Evolutionary conservation across 78 protist species (phyloP), one percentile per base, ranked within the genome.

Genomic region (Cavenderia fasciculata): DNA sequence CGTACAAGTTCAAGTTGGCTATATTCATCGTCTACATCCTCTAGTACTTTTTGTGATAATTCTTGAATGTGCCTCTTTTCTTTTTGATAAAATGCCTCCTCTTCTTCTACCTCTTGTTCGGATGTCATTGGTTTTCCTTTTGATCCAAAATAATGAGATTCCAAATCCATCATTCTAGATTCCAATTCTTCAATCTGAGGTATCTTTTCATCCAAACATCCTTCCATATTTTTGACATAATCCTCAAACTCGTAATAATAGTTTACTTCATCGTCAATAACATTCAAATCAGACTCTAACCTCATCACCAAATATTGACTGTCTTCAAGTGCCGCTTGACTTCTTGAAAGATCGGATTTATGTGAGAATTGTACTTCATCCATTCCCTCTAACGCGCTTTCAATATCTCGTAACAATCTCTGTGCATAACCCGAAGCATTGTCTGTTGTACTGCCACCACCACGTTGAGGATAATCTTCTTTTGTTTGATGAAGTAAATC

Each of bases 21-120:
- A n/a, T 66, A 82, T 2, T 82, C 70, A 19, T 41, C 69, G 5
- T 82, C 90, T 29, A 82, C 90, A 57, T 82, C 78, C 27, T 31
- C 62, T 29, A 82, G 21, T 3, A 69, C 47, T 1, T 1, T 19
- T 54, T 57, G 19, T 8, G 56, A 23, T 1, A 27, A 38, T 1
- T 52, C 57, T 6, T 54, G 1, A 3, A 57, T 27, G 23, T 68
- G 52, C 11, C 43, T 11, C 31, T 33, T 65, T 31, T 82, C 72
- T 4, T 41, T n/a, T n/a, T 2, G 8, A 31, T 68, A 68, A 29
- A 52, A 51, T 4, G 8, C 33, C 21, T 74, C 69, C 12, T 68
- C 78, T 19, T 82, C 78, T 25, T 19, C 4, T n/a, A 66, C 7
- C 12, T 40, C 33, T 19, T 43, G 40, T 40, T 65, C 90, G 19